These are phyloP conservation scores for Tetrapisispora taiwanensis DNA, from an alignment of 805 yeast species.

Conservation along the genomic window DNA sequence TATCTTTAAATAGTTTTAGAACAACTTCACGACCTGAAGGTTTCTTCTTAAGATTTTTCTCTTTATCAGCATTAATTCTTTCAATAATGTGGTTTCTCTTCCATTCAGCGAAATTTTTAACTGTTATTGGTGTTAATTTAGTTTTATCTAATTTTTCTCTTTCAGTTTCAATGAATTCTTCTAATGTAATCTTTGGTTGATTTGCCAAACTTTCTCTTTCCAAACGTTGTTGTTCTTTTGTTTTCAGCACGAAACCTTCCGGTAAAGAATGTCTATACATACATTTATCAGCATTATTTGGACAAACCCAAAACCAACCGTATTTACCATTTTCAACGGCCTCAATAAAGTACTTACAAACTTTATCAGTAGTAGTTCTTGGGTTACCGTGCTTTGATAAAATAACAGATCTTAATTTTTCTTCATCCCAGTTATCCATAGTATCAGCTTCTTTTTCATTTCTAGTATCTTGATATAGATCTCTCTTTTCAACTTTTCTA, in stretches of 20 bases:
- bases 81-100: constrained; percentile 56
- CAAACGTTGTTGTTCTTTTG: constrained; percentile 87
- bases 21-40: constrained; percentile 63
- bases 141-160: constrained; percentile 68
- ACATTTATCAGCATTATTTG: constrained; percentile 87
- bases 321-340: constrained; percentile 96
- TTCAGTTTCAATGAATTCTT: constrained; percentile 91
- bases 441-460: constrained; percentile 62
- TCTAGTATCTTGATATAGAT: constrained; percentile 85
- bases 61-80: constrained; percentile 37
- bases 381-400: constrained; percentile 90
- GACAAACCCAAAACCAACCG: constrained; percentile 99
- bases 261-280: constrained; percentile 93
- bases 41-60: constrained; percentile 36
- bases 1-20: constrained; percentile 48
- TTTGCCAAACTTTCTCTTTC: constrained; percentile 77
- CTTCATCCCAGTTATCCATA: constrained; percentile 97
- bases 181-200: constrained; percentile 85
- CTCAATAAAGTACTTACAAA: constrained; percentile 88
- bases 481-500: constrained; percentile 81
- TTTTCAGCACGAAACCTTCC: constrained; percentile 91
- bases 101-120: constrained; percentile 75
- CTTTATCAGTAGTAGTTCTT: constrained; percentile 85
- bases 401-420: constrained; percentile 77
- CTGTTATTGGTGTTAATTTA: constrained; percentile 76